A percentile compares a stretch with the other conserved stretches of the same genome.
Evolutionary conservation across 805 yeast genomes (phyloP).

Genomic region (Candida sithepensis): DNA sequence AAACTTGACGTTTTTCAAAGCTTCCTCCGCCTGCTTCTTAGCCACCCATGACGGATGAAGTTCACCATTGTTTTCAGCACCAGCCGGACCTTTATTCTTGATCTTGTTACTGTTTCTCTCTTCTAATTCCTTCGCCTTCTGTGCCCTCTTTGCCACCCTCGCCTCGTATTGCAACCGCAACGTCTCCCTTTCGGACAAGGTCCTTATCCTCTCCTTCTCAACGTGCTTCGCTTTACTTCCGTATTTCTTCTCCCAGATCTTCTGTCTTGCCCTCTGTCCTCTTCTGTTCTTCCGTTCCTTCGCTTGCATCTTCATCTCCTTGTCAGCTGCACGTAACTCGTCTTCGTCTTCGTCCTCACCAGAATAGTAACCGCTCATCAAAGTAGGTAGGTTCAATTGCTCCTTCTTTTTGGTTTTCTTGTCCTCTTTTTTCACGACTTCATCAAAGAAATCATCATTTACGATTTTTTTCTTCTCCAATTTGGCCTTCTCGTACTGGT

Average conservation of each 20-base stretch:
- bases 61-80: constrained; percentile 27
- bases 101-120: constrained; percentile 8
- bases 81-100: neutral
- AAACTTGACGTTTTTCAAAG: constrained; percentile 61
- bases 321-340: constrained; percentile 34
- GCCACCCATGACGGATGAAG: constrained; percentile 99
- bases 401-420: too few species aligned
- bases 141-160: constrained; percentile 64
- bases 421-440: too few species aligned
- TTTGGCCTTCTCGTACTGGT: constrained; percentile 50
- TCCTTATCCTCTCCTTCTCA: constrained; percentile 55
- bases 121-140: constrained; percentile 30
- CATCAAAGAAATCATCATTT: constrained; percentile 41
- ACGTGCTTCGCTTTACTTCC: constrained; percentile 85
- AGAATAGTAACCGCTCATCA: constrained; percentile 78
- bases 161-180: constrained; percentile 67
- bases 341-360: constrained; percentile 77
- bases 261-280: constrained; percentile 96
- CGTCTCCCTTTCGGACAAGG: constrained; percentile 51
- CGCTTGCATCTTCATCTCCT: constrained; percentile 49
- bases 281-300: constrained; percentile 77
- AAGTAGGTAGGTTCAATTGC: constrained; percentile 49
- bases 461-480: constrained; percentile 33
- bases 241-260: constrained; percentile 91
- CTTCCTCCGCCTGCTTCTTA: constrained; percentile 68